Base-by-base conservation (phyloP, 1,284 basidiomycete species). In the Ganoderma sp. region DNA sequence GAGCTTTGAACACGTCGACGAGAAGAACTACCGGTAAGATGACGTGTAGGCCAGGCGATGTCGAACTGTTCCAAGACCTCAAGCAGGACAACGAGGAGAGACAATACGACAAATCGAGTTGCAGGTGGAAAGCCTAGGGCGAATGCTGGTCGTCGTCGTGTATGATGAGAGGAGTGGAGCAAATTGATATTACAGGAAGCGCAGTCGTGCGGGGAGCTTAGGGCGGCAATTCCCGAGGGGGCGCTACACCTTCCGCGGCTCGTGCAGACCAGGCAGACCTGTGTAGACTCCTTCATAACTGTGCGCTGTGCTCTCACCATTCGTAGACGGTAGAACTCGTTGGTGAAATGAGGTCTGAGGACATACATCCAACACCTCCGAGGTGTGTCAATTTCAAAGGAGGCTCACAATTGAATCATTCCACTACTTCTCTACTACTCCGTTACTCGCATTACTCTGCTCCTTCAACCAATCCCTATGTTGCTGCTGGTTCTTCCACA, bases 401-500 rank as follows among this genome's bases (percentile, higher is more conserved):
- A 22, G 3, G 48, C 48, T n/a, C n/a, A 28, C 45, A n/a, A 28
- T 28, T 28, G 25, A 19, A n/a, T 8, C 19, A n/a, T 1, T 22
- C 10, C 7, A 10, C 8, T 48, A 48, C n/a, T 48, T n/a, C n/a
- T 8, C 22, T 14, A 25, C 22, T 14, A 25, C 5, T 14, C 22
- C 22, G 25, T 12, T 25, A 3, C 48, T 28, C 45, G 48, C 7
- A 14, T 25, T 52, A 6, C n/a, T 19, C 48, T 52, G 14, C 48
- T 8, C 45, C 17, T 25, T 22, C 12, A 25, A 25, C 48, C 22
- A 52, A 25, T 25, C 12, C 48, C 48, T 37, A 34, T 66, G 45
- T 48, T 54, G 63, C 60, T 42, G 52, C 56, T 74, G 71, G 52
- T 68, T 69, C 61, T 67, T 61, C 52, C 61, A 61, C 28, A 69